Percentiles rank a stretch among this genome's conserved stretches.
Conservation (phyloP, 371 early-diverging fungal genomes). For the Mucor velutinosus region DNA sequence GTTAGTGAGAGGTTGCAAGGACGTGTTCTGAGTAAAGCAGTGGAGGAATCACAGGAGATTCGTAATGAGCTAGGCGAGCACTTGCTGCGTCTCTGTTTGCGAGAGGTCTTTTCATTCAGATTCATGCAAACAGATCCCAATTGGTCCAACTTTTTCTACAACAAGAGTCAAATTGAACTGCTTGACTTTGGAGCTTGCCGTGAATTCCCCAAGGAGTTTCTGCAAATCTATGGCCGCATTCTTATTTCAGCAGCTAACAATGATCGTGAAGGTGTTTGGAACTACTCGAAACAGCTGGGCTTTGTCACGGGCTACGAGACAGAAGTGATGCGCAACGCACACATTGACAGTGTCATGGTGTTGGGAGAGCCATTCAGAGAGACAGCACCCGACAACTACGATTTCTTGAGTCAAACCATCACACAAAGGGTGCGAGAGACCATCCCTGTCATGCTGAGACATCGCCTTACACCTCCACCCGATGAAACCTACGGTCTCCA, state of each 20-base stretch:
- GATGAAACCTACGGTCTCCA: constrained; percentile 96
- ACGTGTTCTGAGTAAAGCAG: constrained; percentile 67
- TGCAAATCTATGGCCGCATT: constrained; percentile 75
- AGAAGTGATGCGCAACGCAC: constrained; percentile 84
- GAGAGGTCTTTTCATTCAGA: constrained; percentile 88
- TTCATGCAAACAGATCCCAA: constrained; percentile 99
- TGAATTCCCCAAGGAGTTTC: constrained; percentile 76
- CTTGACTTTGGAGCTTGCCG: constrained; percentile 96
- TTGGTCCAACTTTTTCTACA: constrained; percentile 97
- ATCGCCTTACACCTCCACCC: constrained; percentile 95
- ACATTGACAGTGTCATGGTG: constrained; percentile 85
- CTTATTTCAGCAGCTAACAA: constrained; percentile 73
- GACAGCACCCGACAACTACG: constrained; percentile 60
- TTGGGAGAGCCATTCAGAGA: constrained; percentile 86
- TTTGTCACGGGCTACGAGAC: constrained; percentile 95
- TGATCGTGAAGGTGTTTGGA: constrained; percentile 76
- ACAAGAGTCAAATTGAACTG: constrained; percentile 74
- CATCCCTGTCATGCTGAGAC: constrained; percentile 93
- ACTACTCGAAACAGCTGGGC: constrained; percentile 81
- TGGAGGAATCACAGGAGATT: constrained; percentile 64
- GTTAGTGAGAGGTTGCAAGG: constrained; percentile 84
- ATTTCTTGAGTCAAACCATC: constrained; percentile 83
- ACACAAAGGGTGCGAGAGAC: constrained; percentile 80
- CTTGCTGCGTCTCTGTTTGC: constrained; percentile 81
- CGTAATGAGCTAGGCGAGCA: constrained; percentile 66